Conservation (phyloP, 129 eudicot species). For the Escallonia herrerae region DNA sequence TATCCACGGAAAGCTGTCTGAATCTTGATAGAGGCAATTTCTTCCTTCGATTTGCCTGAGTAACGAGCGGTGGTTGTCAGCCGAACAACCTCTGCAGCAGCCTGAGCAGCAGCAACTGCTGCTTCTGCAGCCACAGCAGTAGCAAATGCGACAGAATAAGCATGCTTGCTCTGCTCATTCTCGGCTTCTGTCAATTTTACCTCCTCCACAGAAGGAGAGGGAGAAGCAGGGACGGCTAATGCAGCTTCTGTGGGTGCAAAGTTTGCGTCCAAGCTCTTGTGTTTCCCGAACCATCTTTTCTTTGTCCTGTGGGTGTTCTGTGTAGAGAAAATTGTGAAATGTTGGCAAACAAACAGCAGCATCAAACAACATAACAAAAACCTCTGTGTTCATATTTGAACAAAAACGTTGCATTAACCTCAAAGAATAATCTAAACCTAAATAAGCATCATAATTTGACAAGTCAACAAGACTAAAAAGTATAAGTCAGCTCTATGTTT, state of each 20-base stretch:
- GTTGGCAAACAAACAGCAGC: background rate
- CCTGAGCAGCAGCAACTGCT: constrained; percentile 68
- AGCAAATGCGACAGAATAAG: constrained; percentile 65
- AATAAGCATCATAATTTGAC: background rate
- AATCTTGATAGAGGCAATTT: constrained; percentile 50
- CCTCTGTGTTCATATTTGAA: constrained; percentile 1
- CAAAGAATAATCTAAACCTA: background rate
- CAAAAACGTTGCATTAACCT: constrained; percentile 1
- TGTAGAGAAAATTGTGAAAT: constrained; percentile 2
- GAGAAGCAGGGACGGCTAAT: constrained; percentile 15
- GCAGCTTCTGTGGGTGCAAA: constrained; percentile 19
- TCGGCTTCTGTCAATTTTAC: constrained; percentile 41
- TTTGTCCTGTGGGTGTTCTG: constrained; percentile 45
- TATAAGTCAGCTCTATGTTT: too few relatives aligned
- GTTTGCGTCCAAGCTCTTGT: constrained; percentile 25
- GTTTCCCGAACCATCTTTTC: constrained; percentile 56
- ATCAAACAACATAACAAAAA: background rate
- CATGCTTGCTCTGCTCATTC: constrained; percentile 63
- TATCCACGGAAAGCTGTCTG: constrained; percentile 70
- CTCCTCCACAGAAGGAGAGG: constrained; percentile 34
- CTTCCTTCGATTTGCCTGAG: constrained; percentile 44
- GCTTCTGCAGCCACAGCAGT: constrained; percentile 79
- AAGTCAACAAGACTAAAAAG: background rate
- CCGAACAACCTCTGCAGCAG: constrained; percentile 71
- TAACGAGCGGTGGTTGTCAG: constrained; percentile 37